Evolutionary conservation across 1,284 basidiomycete genomes (phyloP).

Genomic region (Ustilago bromivora): DNA sequence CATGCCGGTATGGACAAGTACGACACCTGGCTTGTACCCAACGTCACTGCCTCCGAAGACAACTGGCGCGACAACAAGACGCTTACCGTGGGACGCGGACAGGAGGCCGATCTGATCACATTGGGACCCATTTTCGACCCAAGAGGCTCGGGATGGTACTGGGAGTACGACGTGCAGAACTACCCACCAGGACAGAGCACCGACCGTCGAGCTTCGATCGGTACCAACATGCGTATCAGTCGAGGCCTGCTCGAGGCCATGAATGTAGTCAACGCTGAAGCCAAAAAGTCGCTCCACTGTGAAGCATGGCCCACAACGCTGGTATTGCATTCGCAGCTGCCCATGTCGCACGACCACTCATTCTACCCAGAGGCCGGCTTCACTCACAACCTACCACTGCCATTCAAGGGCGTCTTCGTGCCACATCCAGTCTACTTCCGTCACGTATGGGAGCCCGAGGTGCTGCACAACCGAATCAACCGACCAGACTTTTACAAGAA

Average conservation of each 20-base stretch:
- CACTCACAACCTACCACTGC: constrained; percentile 67
- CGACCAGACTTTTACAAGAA: constrained; percentile 68
- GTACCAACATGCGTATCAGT: constrained; percentile 69
- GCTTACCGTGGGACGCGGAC: constrained; percentile 54
- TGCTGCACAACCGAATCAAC: constrained; percentile 66
- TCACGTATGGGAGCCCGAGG: constrained; percentile 67
- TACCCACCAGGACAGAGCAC: constrained; percentile 65
- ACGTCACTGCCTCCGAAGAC: constrained; percentile 63
- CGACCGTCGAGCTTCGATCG: constrained; percentile 67
- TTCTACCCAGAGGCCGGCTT: constrained; percentile 68
- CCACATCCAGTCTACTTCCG: constrained; percentile 70
- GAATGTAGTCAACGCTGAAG: constrained; percentile 69
- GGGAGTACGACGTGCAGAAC: constrained; percentile 70
- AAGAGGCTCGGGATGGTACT: constrained; percentile 69
- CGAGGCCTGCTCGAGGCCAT: constrained; percentile 68
- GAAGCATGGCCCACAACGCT: constrained; percentile 69
- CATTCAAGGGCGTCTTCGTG: constrained; percentile 69
- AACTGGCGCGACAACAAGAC: constrained; percentile 63
- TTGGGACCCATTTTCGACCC: constrained; percentile 69
- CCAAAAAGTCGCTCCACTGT: constrained; percentile 69
- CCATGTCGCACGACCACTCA: constrained; percentile 64
- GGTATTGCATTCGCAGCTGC: constrained; percentile 68
- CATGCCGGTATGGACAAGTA: constrained; percentile 69
- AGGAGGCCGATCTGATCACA: constrained; percentile 69
- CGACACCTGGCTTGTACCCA: constrained; percentile 67